Base-by-base conservation (phyloP, 148 eudicot species). In the Tetragonia tetragonoides region DNA sequence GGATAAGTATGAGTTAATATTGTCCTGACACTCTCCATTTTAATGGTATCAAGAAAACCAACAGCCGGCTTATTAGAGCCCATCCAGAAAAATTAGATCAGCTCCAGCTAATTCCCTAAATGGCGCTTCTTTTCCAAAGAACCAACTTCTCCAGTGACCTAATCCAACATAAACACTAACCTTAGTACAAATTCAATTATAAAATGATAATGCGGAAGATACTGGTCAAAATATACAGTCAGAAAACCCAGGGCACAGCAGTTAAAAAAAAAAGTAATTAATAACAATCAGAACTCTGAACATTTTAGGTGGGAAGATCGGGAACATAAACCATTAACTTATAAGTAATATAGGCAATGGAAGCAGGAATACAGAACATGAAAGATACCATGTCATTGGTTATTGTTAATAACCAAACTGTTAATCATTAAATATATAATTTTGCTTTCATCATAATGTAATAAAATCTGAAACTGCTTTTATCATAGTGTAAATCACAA, bases 11-110 rank as follows among this genome's bases (percentile, higher is more conserved):
- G 92, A 62, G 95, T 86, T 65, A 93, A 77, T 72, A 95, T 91
- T 68, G 95, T 93, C 82, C 97, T 86, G 78, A 95, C 89, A 70
- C 91, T 88, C 86, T 95, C 97, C 97, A 93, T 93, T 70, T 80
- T 91, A 9, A 95, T 79, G 54, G 92, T 88, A 79, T 95, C 97
- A 67, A 95, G 81, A 72, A 92, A 83, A 76, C 90, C 92, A 87
- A 21, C 82, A 59, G 91, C 64, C 66, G 87, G 89, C 86, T 84
- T 85, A 59, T 88, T 88, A 59, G 97, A 81, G 51, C 89, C 90
- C 90, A 86, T 83, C 71, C 81, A 73, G 73, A 76, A 76, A 76
- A 65, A 85, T 72, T 54, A 74, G 72, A 81, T 40, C 75, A 83
- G 80, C 75, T 78, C 68, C 64, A n/a, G 24, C 64, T 62, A 66